Base-by-base conservation (phyloP, 208 protist species). In the Balamuthia mandrillaris region DNA sequence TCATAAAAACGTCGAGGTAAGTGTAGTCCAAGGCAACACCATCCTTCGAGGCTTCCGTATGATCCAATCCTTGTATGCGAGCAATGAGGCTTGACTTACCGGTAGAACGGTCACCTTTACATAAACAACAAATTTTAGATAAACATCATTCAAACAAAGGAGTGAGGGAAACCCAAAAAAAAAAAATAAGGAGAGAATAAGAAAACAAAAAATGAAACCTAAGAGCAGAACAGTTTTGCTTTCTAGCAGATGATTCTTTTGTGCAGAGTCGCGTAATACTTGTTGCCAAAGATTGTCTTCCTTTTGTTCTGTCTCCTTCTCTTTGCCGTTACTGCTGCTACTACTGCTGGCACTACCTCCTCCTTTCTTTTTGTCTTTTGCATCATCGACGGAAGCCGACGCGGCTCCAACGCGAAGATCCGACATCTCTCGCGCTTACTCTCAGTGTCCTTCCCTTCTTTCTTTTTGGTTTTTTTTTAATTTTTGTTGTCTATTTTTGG, bases 1-100 rank as follows among this genome's bases (percentile, higher is more conserved):
- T 72, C n/a, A 72, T 49, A 14, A 72, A 39, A 45, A 72, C 45
- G 63, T 72, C 63, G 29, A 72, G 63, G 27, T 72, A 72, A 9
- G 18, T 35, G 27, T 72, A 72, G 35, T 72, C 63, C 10, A 72
- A n/a, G 6, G 63, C 63, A 7, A 72, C 63, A 24, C 63, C 63
- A 35, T 39, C 63, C 33, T 72, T 72, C 14, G 33, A 31, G 10
- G 35, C 33, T 72, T 72, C 63, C 14, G 27, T n/a, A 5, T 49
- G 35, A 44, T 72, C 63, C 29, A 49, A 39, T 9, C 63, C 63
- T 33, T 24, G 27, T 10, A 72, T 31, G 33, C 63, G 63, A 29
- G 63, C 63, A 45, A 24, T 39, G 63, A 72, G n/a, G n/a, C 63
- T 33, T n/a, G 63, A 72, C 45, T 72, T 72, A 9, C 63, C 63